Evolutionary conservation across 805 yeast species (phyloP), one percentile per base, ranked within the genome.

Genomic region (Lachancea waltii): DNA sequence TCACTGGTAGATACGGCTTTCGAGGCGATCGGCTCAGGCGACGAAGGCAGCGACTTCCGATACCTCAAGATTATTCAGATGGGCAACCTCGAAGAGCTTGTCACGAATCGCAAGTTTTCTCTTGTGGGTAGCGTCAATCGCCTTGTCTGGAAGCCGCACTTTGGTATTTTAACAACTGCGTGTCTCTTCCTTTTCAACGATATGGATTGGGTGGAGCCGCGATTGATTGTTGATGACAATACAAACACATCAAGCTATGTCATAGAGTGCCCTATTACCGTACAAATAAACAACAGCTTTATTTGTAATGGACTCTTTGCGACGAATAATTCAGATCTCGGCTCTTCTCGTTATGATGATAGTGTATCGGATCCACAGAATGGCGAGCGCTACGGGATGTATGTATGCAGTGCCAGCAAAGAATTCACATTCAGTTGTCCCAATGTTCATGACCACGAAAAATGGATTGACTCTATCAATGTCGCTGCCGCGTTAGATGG

Each of bases 381-480:
- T n/a, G n/a, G n/a, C n/a, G n/a, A n/a, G 7, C 26, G 14, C 13
- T 20, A 15, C 7, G 20, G n/a, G 16, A 72, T 61, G 44, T 62
- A 61, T 40, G 52, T 72, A 7, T 69, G 66, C 49, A 69, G 69
- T 11, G 58, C 62, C 15, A 63, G 62, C 34, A 61, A 67, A 22
- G 68, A 62, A 37, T 62, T 60, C 28, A 49, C 60, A 1, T 72
- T 67, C 50, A 61, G 62, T 48, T 75, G 77, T 10, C 58, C 53
- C 5, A 60, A 62, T 16, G 53, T 55, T n/a, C 57, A 58, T 16
- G 84, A 77, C 28, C 60, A 72, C 57, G 51, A 58, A n/a, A 70
- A 72, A 16, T 81, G 89, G 89, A 68, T 79, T 27, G 64, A 63
- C 23, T 56, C 72, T 6, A 73, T 58, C 10, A 56, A 60, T 30